These are phyloP conservation scores for Eutypa lata DNA, from an alignment of 2,329 filamentous ascomycete species.

Conservation along the genomic window DNA sequence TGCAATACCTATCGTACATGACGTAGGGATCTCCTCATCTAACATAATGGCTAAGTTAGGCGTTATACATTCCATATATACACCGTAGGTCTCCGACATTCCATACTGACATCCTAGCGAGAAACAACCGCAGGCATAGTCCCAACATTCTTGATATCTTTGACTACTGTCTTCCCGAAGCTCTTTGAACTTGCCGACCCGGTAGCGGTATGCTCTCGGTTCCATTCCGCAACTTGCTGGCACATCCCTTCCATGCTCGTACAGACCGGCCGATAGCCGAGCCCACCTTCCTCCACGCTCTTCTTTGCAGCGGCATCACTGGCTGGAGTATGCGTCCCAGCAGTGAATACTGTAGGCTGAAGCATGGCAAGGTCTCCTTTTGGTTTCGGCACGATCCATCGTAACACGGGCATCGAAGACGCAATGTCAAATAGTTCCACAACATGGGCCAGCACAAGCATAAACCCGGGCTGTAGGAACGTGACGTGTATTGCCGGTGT, in stretches of 20 bases:
- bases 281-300: constrained; percentile 35
- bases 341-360: constrained; percentile 38
- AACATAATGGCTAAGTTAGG: no score
- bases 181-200: neutral
- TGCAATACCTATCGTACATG: no score
- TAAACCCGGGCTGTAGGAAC: constrained; percentile 30
- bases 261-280: constrained; percentile 37
- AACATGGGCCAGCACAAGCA: constrained; percentile 35
- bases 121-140: constrained; percentile 8
- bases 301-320: constrained; percentile 35
- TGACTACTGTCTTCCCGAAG: constrained; percentile 4
- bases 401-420: constrained; percentile 20
- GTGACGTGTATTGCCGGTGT: constrained; percentile 28
- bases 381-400: constrained; percentile 33
- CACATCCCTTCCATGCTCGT: constrained; percentile 40
- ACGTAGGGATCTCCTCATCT: no score
- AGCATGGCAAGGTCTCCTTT: constrained; percentile 32
- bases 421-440: constrained; percentile 34
- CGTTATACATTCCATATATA: no score
- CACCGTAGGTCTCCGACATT: no score
- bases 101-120: constrained; percentile 4
- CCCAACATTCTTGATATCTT: constrained; percentile 10
- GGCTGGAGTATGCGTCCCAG: constrained; percentile 33
- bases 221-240: constrained; percentile 38
- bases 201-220: constrained; percentile 23